Base-by-base conservation (phyloP, 2,329 filamentous ascomycete species). In the Colletotrichum lupini region DNA sequence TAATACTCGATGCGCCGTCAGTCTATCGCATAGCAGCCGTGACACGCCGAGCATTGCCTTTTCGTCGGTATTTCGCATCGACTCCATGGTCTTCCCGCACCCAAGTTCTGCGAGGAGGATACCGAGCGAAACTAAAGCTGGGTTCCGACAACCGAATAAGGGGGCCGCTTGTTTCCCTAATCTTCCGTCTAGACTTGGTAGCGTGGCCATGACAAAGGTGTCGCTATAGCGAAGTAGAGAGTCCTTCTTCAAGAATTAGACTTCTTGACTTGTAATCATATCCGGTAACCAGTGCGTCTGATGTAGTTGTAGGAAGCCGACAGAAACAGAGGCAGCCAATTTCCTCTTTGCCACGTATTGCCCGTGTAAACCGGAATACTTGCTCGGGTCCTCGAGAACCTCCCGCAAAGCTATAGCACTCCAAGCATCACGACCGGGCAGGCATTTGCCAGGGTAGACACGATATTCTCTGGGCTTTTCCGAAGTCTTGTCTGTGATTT, bases 261-360 rank as follows among this genome's bases (percentile, higher is more conserved):
- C 66, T 9, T 67, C 30, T 4, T 11, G 32, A 3, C 56, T 71
- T 9, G 62, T 56, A 1, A 71, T 12, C 0, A 75, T 59, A 5
- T 60, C 46, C 2, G 76, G 70, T 4, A 79, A 73, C 77, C 79
- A 79, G 2, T 68, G 66, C 0, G 77, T 79, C 6, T 75, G 69
- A 37, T 78, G 62, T 14, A 80, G 72, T 22, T 78, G 76, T 5
- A 78, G 63, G 14, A 80, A 66, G 69, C 77, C 76, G 0, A 76
- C 76, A 6, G 77, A 74, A 1, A 77, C 65, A 2, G 67, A 67
- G 6, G 66, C 5, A 16, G 35, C 35, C 35, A 16, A 14, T 14
- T 7, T 42, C 6, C 35, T 16, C 14, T 42, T 64, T 1, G 76
- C 73, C 19, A 80, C 75, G 2, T 73, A 67, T 1, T 79, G 49